Conservation (phyloP, 1,139 yeast species). For the Yamadazyma membranifaciens region DNA sequence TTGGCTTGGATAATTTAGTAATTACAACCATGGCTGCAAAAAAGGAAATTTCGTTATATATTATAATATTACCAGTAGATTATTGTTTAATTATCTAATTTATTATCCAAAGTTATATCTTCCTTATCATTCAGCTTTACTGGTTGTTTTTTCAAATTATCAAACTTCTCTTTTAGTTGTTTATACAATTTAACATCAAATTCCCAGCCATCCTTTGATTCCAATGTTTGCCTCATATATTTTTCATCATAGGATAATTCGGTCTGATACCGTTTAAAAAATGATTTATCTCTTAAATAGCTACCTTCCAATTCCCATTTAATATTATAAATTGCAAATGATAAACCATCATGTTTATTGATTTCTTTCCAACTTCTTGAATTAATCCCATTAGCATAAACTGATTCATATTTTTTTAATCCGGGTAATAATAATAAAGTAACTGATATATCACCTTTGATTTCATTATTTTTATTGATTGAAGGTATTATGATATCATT, state of each 20-base stretch:
- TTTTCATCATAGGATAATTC: constrained; percentile 28
- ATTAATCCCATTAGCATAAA: constrained; percentile 63
- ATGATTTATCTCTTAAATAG: constrained; percentile 28
- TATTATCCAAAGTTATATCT: too few relatives aligned
- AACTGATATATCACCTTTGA: constrained; percentile 59
- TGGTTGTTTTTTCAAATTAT: constrained; percentile 1
- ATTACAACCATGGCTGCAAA: too few relatives aligned
- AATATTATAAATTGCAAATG: constrained; percentile 57
- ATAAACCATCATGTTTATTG: constrained; percentile 64
- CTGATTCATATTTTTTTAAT: constrained; percentile 59
- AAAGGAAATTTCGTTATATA: not conserved
- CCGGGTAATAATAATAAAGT: constrained; percentile 71
- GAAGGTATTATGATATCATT: constrained; percentile 28
- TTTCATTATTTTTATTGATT: constrained; percentile 25
- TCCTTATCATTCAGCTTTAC: too few relatives aligned
- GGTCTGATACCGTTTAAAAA: constrained; percentile 28
- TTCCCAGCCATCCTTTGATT: constrained; percentile 29
- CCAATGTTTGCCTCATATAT: constrained; percentile 16
- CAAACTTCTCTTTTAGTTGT: constrained; percentile 25
- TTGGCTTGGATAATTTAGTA: too few relatives aligned
- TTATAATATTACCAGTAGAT: not conserved
- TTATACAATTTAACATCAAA: constrained; percentile 29
- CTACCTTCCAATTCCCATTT: constrained; percentile 44
- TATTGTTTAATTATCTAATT: too few relatives aligned
- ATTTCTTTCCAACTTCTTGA: constrained; percentile 67